These are phyloP conservation scores for Termitomyces sp. DNA, from an alignment of 768 basidiomycete species.

Conservation along the genomic window DNA sequence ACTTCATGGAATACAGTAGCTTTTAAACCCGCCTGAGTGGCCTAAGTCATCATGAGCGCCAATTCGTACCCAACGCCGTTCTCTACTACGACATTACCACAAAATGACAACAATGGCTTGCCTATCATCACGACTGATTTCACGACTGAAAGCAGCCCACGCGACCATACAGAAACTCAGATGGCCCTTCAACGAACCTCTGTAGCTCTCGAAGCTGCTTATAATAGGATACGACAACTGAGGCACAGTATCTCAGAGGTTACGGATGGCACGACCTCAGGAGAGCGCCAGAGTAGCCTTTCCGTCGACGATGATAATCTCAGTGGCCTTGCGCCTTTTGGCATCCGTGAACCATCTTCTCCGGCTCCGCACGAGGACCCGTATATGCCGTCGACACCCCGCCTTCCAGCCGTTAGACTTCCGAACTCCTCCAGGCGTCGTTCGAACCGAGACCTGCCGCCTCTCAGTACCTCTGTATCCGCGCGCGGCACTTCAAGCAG, in stretches of 20 bases:
- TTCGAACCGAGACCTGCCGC: background rate
- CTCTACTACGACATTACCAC: conserved; percentile 16
- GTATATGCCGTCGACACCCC: background rate
- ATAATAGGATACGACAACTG: conserved; percentile 48
- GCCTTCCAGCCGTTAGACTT: background rate
- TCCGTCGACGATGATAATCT: conserved; percentile 30
- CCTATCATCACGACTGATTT: background rate
- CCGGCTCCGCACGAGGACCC: background rate
- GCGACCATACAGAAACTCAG: conserved; percentile 23
- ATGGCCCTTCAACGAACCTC: conserved; percentile 43
- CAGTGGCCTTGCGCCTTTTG: conserved; percentile 22
- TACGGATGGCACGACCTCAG: conserved; percentile 25
- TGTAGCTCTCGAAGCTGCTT: conserved; percentile 47
- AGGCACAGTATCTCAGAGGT: conserved; percentile 44
- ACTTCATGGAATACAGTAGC: background rate
- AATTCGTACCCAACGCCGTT: conserved; percentile 24
- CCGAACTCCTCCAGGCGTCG: background rate
- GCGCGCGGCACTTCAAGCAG: background rate
- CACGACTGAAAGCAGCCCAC: conserved; percentile 2
- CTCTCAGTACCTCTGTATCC: background rate
- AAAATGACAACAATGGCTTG: conserved; percentile 10
- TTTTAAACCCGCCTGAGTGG: background rate
- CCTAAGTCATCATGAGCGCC: conserved; percentile 16
- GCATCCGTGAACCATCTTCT: background rate
- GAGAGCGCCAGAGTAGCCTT: conserved; percentile 1